Evolutionary conservation across 1,139 yeast species (phyloP).

Genomic region (Sugiyamaella neomexicana): DNA sequence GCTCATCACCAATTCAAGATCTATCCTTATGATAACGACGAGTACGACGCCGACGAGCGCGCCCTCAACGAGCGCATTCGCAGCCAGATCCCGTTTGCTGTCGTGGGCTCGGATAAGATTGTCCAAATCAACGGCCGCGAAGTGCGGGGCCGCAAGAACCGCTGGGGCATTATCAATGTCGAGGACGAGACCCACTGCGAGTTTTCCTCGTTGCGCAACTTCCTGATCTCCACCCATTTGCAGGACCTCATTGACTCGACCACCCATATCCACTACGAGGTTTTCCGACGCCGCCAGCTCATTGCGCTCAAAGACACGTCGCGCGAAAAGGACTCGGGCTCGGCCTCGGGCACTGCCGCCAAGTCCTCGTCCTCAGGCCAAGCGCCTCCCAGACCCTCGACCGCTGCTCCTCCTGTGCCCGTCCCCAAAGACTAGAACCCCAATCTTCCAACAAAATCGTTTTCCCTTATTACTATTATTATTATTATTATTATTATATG

Average conservation of each 20-base stretch:
- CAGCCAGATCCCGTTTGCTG: constrained; percentile 79
- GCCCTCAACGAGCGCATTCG: constrained; percentile 48
- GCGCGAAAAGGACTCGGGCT: constrained; percentile 10
- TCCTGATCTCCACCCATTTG: constrained; percentile 89
- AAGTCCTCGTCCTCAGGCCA: no score
- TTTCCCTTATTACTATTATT: neutral
- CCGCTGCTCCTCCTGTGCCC: constrained; percentile 5
- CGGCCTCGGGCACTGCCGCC: neutral
- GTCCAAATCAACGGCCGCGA: constrained; percentile 62
- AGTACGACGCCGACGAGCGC: constrained; percentile 56
- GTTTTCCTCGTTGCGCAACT: constrained; percentile 88
- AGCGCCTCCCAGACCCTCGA: neutral
- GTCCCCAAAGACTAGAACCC: constrained; percentile 8
- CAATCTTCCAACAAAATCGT: no score
- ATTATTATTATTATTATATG: neutral
- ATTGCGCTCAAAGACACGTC: constrained; percentile 86
- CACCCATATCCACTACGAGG: constrained; percentile 83
- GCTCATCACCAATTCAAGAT: constrained; percentile 69
- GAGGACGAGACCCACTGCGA: constrained; percentile 96
- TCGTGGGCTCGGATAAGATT: constrained; percentile 87
- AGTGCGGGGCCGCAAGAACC: constrained; percentile 86
- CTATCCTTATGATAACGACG: constrained; percentile 82
- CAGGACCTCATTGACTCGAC: constrained; percentile 97
- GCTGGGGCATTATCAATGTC: constrained; percentile 85
- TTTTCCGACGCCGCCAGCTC: constrained; percentile 90